A percentile compares a stretch with the other conserved stretches of the same genome.
phyloP scores from a whole-genome alignment of 2,329 filamentous ascomycete genomes.

The Allantophomopsis cytisporea region DNA sequence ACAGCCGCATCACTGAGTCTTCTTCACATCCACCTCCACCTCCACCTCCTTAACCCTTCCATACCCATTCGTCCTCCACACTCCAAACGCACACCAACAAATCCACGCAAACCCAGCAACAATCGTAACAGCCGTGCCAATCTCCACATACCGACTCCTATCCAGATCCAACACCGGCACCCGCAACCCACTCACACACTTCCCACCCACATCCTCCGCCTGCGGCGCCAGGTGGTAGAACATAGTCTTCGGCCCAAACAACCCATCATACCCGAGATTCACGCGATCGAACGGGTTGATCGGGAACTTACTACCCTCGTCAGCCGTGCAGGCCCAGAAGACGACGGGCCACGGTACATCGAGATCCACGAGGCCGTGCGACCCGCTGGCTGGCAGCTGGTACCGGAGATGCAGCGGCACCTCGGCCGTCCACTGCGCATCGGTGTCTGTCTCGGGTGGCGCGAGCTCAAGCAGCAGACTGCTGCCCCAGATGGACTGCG shows the following conservation, averaged over 20 bases:
- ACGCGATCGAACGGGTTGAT: slow-evolving; percentile 74
- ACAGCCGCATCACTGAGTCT: slow-evolving; percentile 7
- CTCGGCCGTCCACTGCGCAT: slow-evolving; percentile 44
- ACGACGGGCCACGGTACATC: slow-evolving; percentile 69
- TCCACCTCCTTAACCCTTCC: slow-evolving; percentile 1
- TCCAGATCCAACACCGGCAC: slow-evolving; percentile 53
- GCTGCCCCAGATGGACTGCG: slow-evolving; percentile 65
- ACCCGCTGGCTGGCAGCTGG: slow-evolving; percentile 38
- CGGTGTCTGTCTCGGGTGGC: slow-evolving; percentile 19
- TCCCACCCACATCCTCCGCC: slow-evolving; percentile 1
- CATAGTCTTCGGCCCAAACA: slow-evolving; percentile 64
- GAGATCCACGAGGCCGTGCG: slow-evolving; percentile 36
- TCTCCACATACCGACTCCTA: slow-evolving; percentile 30
- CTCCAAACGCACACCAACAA: slow-evolving; percentile 27
- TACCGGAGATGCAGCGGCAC: slow-evolving; percentile 84
- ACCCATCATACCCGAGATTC: slow-evolving; percentile 73
- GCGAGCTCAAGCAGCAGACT: slow-evolving; percentile 63
- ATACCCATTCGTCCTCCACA: slow-evolving; percentile 13
- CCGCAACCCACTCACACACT: slow-evolving; percentile 24
- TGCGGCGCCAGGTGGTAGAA: slow-evolving; percentile 66
- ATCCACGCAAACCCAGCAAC: slow-evolving; percentile 57
- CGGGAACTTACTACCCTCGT: slow-evolving; percentile 51
- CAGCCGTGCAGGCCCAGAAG: slow-evolving; percentile 78
- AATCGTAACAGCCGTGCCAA: slow-evolving; percentile 44
- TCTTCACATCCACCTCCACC: background rate